Base-by-base conservation (phyloP, 2,329 filamentous ascomycete genomes). In the Alternaria arborescens region DNA sequence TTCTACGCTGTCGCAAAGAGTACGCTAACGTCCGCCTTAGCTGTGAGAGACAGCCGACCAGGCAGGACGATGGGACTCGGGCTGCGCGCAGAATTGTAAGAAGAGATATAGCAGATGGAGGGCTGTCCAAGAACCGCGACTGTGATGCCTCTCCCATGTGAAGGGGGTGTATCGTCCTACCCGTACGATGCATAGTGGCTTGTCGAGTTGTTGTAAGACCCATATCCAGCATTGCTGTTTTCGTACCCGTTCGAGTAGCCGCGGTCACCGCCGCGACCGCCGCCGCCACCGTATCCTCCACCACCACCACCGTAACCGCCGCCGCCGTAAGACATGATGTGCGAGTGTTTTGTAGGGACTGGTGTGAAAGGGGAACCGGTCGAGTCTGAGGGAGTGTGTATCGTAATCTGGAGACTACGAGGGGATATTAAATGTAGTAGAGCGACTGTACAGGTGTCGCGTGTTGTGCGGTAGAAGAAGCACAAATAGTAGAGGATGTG, bases 301-400 rank as follows among this genome's bases (percentile, higher is more conserved):
- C 77, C 77, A 75, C 87, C 85, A 58, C 76, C 73, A 64, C 75
- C 73, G 57, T 78, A 76, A 55, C 78, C 76, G 55, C 78, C 76
- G 59, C 78, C 77, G 74, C 88, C 85, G 87, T 92, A 91, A 81
- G 90, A 91, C 90, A 92, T 92, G 77, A 75, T 86, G 76, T 61
- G 66, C 48, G 61, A 56, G 60, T 61, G 65, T 70, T 72, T 67
- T 67, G 77, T 77, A 73, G 69, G 57, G 71, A 76, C 74, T 62
- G 74, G 65, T 71, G 61, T 69, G 61, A 73, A 70, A 67, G 68
- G 64, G 61, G 59, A 60, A 59, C 60, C 61, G 46, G 47, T 60
- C 40, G 46, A 43, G 47, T 52, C 42, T 58, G 56, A 73, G 60
- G 55, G 71, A 72, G 65, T 54, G 73, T 66, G 60, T 62, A 50